A percentile compares a stretch with the other conserved stretches of the same genome.
Conservation (phyloP, 345 rosid genomes). For the Erodium maritimum region DNA sequence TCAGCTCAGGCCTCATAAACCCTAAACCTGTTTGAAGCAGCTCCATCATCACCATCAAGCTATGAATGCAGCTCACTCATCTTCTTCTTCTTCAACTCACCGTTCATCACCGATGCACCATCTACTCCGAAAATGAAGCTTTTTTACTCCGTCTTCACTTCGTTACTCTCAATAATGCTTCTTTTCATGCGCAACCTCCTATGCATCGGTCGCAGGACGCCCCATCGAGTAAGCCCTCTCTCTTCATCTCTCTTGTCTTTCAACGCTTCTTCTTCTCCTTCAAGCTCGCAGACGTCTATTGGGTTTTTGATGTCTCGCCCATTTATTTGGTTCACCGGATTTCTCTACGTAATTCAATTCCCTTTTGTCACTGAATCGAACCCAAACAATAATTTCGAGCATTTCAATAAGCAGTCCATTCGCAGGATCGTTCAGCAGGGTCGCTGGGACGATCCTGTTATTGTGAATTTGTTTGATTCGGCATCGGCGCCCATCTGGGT, state of each 20-base stretch:
- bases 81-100: too few species aligned
- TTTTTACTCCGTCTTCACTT: too few species aligned
- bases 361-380: constrained; percentile 21
- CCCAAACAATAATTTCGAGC: constrained; percentile 12
- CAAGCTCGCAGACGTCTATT: not conserved
- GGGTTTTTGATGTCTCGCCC: constrained; percentile 19
- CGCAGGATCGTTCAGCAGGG: constrained; percentile 26
- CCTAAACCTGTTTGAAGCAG: too few species aligned
- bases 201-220: constrained; percentile 30
- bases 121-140: too few species aligned
- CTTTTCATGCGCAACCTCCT: constrained; percentile 34
- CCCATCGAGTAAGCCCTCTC: constrained; percentile 24
- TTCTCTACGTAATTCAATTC: constrained; percentile 30
- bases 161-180: constrained; percentile 20
- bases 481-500: constrained; percentile 38
- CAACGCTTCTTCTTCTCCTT: constrained; percentile 11
- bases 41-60: too few species aligned
- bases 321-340: constrained; percentile 36
- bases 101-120: too few species aligned
- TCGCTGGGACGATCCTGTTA: constrained; percentile 34
- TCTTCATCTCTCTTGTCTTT: constrained; percentile 6
- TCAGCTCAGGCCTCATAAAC: too few species aligned
- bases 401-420: constrained; percentile 24
- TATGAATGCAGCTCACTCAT: too few species aligned
- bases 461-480: constrained; percentile 19